Conservation (phyloP, 305 asterid genomes). For the Rubia balearica region DNA sequence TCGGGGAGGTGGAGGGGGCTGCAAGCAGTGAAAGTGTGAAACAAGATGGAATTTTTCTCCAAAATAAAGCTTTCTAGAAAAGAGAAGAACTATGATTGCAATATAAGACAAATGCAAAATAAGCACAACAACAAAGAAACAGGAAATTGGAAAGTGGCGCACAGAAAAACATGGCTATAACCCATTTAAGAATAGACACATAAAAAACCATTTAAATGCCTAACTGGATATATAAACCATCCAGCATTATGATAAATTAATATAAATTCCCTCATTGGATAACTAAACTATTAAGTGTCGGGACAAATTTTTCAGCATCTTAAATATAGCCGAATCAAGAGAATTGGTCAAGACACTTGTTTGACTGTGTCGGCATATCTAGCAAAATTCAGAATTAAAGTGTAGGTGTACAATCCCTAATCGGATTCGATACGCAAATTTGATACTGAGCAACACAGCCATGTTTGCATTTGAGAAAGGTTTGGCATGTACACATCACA, state of each 20-base stretch:
- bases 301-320: background rate
- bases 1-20: conserved; percentile 92
- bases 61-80: background rate
- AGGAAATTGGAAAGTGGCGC: background rate
- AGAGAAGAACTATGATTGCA: background rate
- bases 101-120: background rate
- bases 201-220: background rate
- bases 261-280: background rate
- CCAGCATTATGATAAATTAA: background rate
- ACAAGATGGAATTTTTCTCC: background rate
- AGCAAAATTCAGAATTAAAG: background rate
- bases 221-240: background rate
- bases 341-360: background rate
- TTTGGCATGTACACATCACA: background rate
- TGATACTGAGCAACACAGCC: background rate
- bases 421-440: background rate
- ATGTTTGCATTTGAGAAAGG: background rate
- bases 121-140: background rate
- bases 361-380: background rate
- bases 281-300: background rate
- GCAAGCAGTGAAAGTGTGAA: conserved; percentile 23
- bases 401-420: background rate
- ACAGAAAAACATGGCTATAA: background rate
- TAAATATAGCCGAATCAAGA: background rate
- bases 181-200: background rate